Evolutionary conservation across 148 eudicot species (phyloP).

Genomic region (Cornus suecica): DNA sequence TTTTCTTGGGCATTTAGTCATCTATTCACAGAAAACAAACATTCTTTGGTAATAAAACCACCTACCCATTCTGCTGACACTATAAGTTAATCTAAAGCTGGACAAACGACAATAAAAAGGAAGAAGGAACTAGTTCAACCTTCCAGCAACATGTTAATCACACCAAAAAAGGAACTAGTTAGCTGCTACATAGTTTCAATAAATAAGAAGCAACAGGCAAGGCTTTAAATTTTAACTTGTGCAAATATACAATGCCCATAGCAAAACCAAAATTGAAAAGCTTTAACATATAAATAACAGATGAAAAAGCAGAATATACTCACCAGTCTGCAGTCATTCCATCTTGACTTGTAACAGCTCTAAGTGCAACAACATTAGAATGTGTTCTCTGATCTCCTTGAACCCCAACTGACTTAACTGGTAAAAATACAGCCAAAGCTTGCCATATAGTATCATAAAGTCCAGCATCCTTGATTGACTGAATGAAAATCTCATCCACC

Average conservation of each 20-base stretch:
- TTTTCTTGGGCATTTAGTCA: background rate
- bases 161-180: background rate
- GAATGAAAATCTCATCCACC: conserved; percentile 97
- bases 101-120: background rate
- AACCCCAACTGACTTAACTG: conserved; percentile 78
- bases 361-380: conserved; percentile 77
- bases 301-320: conserved; percentile 9
- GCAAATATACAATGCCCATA: too few species aligned
- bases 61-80: background rate
- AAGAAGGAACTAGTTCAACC: background rate
- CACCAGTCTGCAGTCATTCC: conserved; percentile 99
- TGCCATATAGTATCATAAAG: conserved; percentile 94
- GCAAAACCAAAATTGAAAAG: too few species aligned
- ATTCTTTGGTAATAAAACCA: background rate
- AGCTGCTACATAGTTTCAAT: background rate
- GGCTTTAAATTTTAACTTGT: background rate
- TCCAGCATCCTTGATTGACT: conserved; percentile 84
- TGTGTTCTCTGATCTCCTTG: conserved; percentile 98
- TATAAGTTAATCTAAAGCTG: background rate
- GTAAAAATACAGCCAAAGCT: conserved; percentile 95
- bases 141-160: conserved; percentile 2
- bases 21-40: background rate
- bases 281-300: too few species aligned
- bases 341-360: conserved; percentile 98
- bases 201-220: background rate